phyloP scores from a whole-genome alignment of 495 filamentous ascomycete genomes.

The Symbiotaphrina buchneri region DNA sequence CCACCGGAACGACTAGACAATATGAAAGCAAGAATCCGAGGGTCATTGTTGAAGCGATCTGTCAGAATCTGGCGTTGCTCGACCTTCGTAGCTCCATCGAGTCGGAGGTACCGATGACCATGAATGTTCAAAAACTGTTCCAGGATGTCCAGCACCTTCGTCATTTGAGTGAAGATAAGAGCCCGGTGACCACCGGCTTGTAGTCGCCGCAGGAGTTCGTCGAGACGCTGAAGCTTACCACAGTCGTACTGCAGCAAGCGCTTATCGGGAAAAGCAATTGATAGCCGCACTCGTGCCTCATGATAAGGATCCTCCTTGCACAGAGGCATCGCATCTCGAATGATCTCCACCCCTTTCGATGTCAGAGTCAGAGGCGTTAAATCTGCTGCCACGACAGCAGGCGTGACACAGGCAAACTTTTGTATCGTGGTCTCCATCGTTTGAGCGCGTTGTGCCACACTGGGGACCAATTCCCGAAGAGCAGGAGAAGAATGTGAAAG shows the following conservation, averaged over 20 bases:
- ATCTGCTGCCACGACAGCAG: slow-evolving; percentile 62
- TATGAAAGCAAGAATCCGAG: slow-evolving; percentile 83
- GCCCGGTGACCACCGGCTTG: slow-evolving; percentile 83
- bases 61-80: slow-evolving; percentile 91
- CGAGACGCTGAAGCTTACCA: slow-evolving; percentile 84
- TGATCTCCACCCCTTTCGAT: slow-evolving; percentile 29
- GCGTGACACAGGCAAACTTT: slow-evolving; percentile 80
- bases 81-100: slow-evolving; percentile 85
- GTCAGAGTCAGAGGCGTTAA: slow-evolving; percentile 44
- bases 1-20: slow-evolving; percentile 87
- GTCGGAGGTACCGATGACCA: slow-evolving; percentile 83
- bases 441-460: slow-evolving; percentile 45
- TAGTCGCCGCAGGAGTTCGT: slow-evolving; percentile 63
- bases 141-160: slow-evolving; percentile 89
- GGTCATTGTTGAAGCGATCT: slow-evolving; percentile 90
- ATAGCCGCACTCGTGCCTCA: slow-evolving; percentile 75
- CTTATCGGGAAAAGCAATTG: slow-evolving; percentile 93
- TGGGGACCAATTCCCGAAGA: slow-evolving; percentile 50
- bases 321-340: slow-evolving; percentile 20
- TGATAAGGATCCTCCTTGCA: slow-evolving; percentile 54
- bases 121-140: slow-evolving; percentile 98
- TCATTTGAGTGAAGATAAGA: slow-evolving; percentile 99
- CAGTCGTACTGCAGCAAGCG: slow-evolving; percentile 92
- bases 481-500: slow-evolving; percentile 43
- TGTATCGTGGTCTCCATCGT: slow-evolving; percentile 52